Base-by-base conservation (phyloP, 805 yeast species). In the Metschnikowia proteae region DNA sequence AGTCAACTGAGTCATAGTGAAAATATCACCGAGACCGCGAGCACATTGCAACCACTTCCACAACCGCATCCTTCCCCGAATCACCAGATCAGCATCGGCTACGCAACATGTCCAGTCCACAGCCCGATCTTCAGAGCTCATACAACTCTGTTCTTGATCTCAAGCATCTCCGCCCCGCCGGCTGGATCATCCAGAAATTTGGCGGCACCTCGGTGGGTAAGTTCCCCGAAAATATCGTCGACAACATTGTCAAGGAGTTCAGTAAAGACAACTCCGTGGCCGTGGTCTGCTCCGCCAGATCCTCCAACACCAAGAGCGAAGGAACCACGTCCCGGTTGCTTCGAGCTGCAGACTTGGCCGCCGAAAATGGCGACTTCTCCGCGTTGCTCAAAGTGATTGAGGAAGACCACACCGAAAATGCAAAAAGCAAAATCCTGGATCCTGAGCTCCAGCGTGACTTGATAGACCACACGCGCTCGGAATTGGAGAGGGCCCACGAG, bases 181-280 rank as follows among this genome's bases (percentile, higher is more conserved):
- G 73, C 6, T 73, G 78, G 78, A 56, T 73, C 37, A 61, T 94
- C 5, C 99, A 94, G 67, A 94, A 94, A 68, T 94, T 88, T 61
- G 99, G 99, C 43, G 99, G 99, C 46, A 94, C 99, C 11, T 84
- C 94, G 41, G 97, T 94, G 30, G 99, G 99, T 23, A 94, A 94
- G 65, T 91, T 94, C 66, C 88, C 97, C 7, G 82, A 78, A 45
- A 79, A 84, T 55, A 94, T 94, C 47, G 90, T 89, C 27, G 86
- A 86, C 51, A 88, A 89, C 56, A 89, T 94, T 43, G 87, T 94
- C 42, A 82, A 81, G 60, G 80, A 74, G 25, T 88, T 82, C 63
- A 72, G 82, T 32, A 68, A 77, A 35, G 69, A 71, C 41, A 76
- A 76, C 56, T 77, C 84, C 47, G 96, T 91, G 11, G 97, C 96